Conservation (phyloP, 2,329 filamentous ascomycete species). For the Cladobotryum protrusum region DNA sequence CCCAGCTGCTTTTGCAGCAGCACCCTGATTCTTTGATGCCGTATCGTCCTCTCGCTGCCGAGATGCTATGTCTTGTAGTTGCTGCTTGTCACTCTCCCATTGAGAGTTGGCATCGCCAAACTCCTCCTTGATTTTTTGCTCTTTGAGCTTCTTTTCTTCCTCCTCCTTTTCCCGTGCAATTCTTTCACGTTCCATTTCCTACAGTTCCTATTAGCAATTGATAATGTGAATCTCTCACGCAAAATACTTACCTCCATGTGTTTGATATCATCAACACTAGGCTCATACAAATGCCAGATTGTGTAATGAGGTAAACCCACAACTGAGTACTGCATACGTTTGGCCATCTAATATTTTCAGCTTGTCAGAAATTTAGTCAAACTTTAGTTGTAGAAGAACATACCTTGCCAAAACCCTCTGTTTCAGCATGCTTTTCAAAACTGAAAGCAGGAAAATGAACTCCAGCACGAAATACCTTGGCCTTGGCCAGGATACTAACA, state of each 20-base stretch:
- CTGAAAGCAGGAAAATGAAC: slow-evolving; percentile 98
- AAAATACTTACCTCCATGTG: slow-evolving; percentile 72
- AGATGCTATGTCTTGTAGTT: slow-evolving; percentile 59
- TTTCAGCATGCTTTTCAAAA: slow-evolving; percentile 97
- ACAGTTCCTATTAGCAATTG: slow-evolving; percentile 3
- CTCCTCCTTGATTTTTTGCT: slow-evolving; percentile 64
- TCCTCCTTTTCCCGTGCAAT: slow-evolving; percentile 69
- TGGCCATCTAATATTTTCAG: slow-evolving; percentile 68
- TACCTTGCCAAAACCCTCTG: slow-evolving; percentile 97
- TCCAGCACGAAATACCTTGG: slow-evolving; percentile 86
- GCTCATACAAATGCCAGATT: slow-evolving; percentile 99
- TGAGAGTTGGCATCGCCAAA: slow-evolving; percentile 72
- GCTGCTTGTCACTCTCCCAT: slow-evolving; percentile 85
- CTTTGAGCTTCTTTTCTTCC: slow-evolving; percentile 64
- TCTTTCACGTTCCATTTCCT: slow-evolving; percentile 91
- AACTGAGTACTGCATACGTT: slow-evolving; percentile 91
- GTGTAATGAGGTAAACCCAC: slow-evolving; percentile 95
- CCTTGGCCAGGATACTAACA: slow-evolving; percentile 95
- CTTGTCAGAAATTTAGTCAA: neutral
- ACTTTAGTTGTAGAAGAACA: slow-evolving; percentile 15
- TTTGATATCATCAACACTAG: slow-evolving; percentile 92
- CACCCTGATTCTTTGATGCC: slow-evolving; percentile 6
- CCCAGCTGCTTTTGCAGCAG: slow-evolving; percentile 21
- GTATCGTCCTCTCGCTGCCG: slow-evolving; percentile 13
- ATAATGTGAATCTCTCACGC: neutral